Conservation (phyloP, 2,329 filamentous ascomycete genomes). For the Aspergillus sp. region DNA sequence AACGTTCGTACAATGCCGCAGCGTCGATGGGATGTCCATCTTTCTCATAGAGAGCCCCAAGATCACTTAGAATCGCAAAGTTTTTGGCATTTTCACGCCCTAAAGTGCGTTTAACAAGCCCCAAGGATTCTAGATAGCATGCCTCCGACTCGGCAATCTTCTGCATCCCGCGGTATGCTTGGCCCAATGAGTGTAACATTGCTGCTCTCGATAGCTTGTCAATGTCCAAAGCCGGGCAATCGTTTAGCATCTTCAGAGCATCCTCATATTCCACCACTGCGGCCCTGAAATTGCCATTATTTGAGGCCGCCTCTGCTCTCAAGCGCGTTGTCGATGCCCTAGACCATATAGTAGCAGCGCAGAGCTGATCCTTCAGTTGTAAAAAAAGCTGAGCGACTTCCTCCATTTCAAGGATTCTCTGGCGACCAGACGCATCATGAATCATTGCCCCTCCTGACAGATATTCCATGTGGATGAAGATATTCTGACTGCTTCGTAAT, state of each 20-base stretch:
- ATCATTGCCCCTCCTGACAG: constrained; percentile 19
- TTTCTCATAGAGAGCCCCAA: constrained; percentile 22
- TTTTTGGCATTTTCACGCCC: constrained; percentile 25
- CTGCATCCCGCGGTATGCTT: constrained; percentile 19
- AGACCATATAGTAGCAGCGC: constrained; percentile 16
- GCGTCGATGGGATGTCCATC: constrained; percentile 28
- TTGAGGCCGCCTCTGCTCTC: constrained; percentile 18
- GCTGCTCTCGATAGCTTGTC: constrained; percentile 19
- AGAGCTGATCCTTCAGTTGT: constrained; percentile 19
- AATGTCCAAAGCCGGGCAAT: constrained; percentile 17
- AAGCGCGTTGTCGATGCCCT: constrained; percentile 11
- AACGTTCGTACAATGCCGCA: constrained; percentile 24
- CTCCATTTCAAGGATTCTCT: constrained; percentile 25
- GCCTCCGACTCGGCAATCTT: constrained; percentile 21
- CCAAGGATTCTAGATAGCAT: constrained; percentile 23
- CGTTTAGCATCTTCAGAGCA: constrained; percentile 16
- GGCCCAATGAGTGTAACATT: constrained; percentile 21
- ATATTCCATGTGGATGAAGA: constrained; percentile 22
- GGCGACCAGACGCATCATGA: constrained; percentile 24
- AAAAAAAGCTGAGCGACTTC: constrained; percentile 25
- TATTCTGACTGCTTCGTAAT: constrained; percentile 12
- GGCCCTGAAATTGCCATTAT: constrained; percentile 14
- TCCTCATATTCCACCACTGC: constrained; percentile 21
- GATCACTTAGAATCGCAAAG: constrained; percentile 22
- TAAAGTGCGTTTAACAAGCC: constrained; percentile 21